Evolutionary conservation across 768 basidiomycete genomes (phyloP).

Genomic region (Tulasnella sp.): DNA sequence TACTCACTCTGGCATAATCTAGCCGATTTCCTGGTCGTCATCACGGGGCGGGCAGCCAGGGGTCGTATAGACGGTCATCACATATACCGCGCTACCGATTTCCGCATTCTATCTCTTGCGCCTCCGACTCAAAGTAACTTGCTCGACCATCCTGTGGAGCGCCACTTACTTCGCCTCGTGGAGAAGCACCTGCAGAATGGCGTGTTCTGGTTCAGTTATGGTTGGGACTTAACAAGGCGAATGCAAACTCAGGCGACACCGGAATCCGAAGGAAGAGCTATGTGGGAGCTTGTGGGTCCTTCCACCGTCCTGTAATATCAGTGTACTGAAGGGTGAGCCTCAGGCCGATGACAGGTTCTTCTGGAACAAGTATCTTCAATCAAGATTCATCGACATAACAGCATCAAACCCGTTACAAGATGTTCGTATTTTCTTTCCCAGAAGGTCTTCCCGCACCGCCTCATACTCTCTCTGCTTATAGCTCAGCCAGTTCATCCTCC

Average conservation of each 20-base stretch:
- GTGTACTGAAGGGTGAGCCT: conserved; percentile 6
- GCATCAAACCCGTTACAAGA: conserved; percentile 44
- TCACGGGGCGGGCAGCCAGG: conserved; percentile 69
- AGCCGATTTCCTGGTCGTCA: conserved; percentile 90
- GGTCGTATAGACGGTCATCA: conserved; percentile 75
- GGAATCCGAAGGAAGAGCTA: conserved; percentile 38
- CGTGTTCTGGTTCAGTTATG: conserved; percentile 83
- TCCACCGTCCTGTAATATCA: neutral
- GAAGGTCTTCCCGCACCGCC: neutral
- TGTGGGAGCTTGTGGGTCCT: conserved; percentile 61
- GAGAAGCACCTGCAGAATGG: conserved; percentile 70
- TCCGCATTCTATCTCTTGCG: conserved; percentile 76
- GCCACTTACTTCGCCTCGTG: conserved; percentile 73
- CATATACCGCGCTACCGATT: conserved; percentile 80
- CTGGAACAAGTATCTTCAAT: conserved; percentile 80
- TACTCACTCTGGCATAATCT: conserved; percentile 2
- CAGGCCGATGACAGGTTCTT: conserved; percentile 95
- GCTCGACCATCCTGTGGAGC: conserved; percentile 68
- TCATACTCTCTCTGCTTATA: conserved; percentile 27
- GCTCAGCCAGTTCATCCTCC: conserved; percentile 82
- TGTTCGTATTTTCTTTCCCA: conserved; percentile 34
- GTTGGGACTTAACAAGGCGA: conserved; percentile 76
- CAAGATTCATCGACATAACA: conserved; percentile 46
- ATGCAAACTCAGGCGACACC: conserved; percentile 57
- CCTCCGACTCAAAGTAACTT: conserved; percentile 46